These are phyloP conservation scores for Trifolium dubium DNA, from an alignment of 306 rosid species.

Conservation along the genomic window DNA sequence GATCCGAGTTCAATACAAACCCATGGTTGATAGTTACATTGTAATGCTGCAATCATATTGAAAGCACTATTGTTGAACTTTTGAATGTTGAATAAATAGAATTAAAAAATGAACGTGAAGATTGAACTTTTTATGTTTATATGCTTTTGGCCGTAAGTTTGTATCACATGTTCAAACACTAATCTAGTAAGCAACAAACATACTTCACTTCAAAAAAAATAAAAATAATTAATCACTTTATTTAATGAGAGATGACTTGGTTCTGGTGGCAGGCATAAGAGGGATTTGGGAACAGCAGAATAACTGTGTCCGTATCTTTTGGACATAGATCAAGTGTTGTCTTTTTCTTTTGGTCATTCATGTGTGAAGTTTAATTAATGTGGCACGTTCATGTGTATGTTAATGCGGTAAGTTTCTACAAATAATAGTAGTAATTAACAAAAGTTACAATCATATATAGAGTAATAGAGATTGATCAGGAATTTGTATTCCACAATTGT, in stretches of 20 bases:
- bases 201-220: neutral
- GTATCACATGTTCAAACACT: constrained; percentile 15
- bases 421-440: no score
- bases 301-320: neutral
- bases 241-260: neutral
- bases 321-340: neutral
- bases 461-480: no score
- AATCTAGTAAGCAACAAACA: neutral
- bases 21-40: no score
- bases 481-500: no score
- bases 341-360: no score
- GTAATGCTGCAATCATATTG: neutral
- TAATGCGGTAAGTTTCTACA: no score
- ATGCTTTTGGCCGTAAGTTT: neutral
- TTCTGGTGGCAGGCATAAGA: neutral
- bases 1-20: no score
- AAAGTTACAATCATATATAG: no score
- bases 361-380: no score
- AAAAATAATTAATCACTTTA: neutral
- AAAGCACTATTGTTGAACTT: neutral
- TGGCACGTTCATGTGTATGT: no score
- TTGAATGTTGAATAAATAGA: neutral
- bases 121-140: neutral
- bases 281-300: neutral
- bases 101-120: no score